Conservation (phyloP, 495 filamentous ascomycete genomes). For the Hypoxylon fragiforme region DNA sequence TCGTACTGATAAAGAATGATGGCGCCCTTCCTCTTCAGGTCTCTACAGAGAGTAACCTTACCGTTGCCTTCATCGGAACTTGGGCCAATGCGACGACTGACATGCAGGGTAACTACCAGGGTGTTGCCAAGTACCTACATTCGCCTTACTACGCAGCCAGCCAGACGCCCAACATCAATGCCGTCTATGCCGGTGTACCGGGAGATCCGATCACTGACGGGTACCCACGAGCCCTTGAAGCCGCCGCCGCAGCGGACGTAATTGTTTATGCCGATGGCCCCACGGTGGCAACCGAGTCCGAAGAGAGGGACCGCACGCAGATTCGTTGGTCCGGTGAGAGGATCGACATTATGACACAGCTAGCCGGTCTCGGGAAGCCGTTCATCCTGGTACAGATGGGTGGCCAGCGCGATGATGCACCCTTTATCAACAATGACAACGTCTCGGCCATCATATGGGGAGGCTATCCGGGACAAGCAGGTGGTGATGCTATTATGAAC, state of each 20-base stretch:
- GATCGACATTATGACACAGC: slow-evolving; percentile 56
- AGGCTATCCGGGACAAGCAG: slow-evolving; percentile 64
- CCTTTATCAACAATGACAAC: slow-evolving; percentile 24
- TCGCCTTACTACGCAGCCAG: slow-evolving; percentile 56
- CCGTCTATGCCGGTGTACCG: slow-evolving; percentile 46
- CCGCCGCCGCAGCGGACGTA: slow-evolving; percentile 55
- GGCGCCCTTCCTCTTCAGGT: slow-evolving; percentile 53
- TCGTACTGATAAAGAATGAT: slow-evolving; percentile 66
- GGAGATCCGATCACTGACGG: slow-evolving; percentile 38
- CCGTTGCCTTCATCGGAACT: slow-evolving; percentile 59
- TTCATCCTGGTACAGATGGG: slow-evolving; percentile 63
- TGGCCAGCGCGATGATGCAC: slow-evolving; percentile 38
- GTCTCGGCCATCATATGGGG: slow-evolving; percentile 60
- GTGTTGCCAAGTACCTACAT: slow-evolving; percentile 43
- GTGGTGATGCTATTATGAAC: slow-evolving; percentile 58
- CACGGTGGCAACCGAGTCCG: slow-evolving; percentile 59
- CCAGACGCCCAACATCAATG: slow-evolving; percentile 52
- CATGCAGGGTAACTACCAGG: slow-evolving; percentile 64
- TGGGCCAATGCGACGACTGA: slow-evolving; percentile 63
- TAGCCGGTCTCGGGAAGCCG: slow-evolving; percentile 55
- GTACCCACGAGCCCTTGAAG: slow-evolving; percentile 48
- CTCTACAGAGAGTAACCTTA: slow-evolving; percentile 40
- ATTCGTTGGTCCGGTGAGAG: slow-evolving; percentile 63
- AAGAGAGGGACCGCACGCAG: slow-evolving; percentile 56
- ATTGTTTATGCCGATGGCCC: slow-evolving; percentile 63